Base-by-base conservation (phyloP, 352 stramenopile genomes). In the Globisporangium carolinianum region DNA sequence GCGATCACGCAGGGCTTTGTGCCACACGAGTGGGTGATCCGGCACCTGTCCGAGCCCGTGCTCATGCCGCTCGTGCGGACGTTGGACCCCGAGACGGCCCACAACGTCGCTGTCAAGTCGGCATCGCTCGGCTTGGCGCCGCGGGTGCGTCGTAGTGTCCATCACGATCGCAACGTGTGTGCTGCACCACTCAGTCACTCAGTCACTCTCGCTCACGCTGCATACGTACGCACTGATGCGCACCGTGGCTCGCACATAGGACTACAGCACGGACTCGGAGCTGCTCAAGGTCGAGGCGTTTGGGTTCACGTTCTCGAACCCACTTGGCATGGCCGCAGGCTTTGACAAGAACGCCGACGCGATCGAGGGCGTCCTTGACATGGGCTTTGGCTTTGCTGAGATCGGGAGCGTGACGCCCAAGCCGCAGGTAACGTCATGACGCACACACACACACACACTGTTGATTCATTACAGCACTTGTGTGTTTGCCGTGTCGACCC, bases 341-440 rank as follows among this genome's bases (percentile, higher is more conserved):
- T 99, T 99, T 72, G 97, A 99, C 71, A 99, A 99, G 73, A 75
- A 99, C 68, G 96, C 76, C 15, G 83, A 96, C 51, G 92, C 91
- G 6, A 93, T 99, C 63, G 75, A 97, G 50, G 87, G 81, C n/a
- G 72, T 99, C 39, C 68, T 98, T 51, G 87, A 97, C 58, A 74
- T 97, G 68, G 96, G 96, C 37, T 98, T 98, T 75, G 93, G 91
- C 38, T 96, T 94, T 68, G 83, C 98, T 2, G 96, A 99, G 75
- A 96, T 99, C 67, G 96, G 89, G 37, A 92, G 82, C 53, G 95
- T 99, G 18, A 98, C 95, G 14, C 95, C 95, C 0, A 63, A 95
- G 65, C 91, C 94, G 7, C 96, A 98, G 71, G 72, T 32, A 32
- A 32, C 1, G 24, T 32, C 24, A 32, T 32, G 24, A 32, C 24